Evolutionary conservation across 1,284 basidiomycete genomes (phyloP).

Genomic region (Fomitiporia mediterranea): DNA sequence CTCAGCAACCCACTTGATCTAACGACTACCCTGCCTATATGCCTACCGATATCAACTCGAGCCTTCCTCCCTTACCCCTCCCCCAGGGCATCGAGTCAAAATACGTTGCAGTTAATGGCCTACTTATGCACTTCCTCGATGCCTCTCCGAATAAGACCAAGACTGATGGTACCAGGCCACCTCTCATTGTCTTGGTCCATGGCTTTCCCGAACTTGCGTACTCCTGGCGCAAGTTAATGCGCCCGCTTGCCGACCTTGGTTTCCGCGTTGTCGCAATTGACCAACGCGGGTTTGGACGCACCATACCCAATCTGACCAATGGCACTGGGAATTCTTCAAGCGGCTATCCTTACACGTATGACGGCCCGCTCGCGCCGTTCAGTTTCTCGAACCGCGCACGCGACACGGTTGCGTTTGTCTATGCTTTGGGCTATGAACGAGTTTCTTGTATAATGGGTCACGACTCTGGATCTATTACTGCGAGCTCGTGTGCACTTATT

Average conservation of each 20-base stretch:
- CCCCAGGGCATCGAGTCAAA: constrained; percentile 6
- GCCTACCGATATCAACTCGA: background rate
- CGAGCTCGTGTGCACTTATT: no score
- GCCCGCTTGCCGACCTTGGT: constrained; percentile 40
- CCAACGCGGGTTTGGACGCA: constrained; percentile 32
- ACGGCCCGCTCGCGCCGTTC: constrained; percentile 47
- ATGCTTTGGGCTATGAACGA: constrained; percentile 43
- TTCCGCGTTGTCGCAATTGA: constrained; percentile 35
- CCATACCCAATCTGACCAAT: constrained; percentile 23
- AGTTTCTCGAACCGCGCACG: constrained; percentile 45
- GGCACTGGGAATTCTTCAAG: constrained; percentile 4
- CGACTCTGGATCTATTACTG: no score
- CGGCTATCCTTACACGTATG: constrained; percentile 33
- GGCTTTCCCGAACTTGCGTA: constrained; percentile 64
- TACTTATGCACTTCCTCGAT: constrained; percentile 14
- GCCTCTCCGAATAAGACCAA: background rate
- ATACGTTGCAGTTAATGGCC: constrained; percentile 5
- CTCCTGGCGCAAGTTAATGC: constrained; percentile 56
- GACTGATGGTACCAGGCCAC: constrained; percentile 21
- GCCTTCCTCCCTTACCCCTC: constrained; percentile 6
- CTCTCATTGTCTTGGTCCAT: constrained; percentile 54
- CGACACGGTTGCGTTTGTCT: constrained; percentile 50
- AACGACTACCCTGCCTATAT: no score
- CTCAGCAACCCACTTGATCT: no score
- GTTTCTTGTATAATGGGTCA: constrained; percentile 39